These are phyloP conservation scores for Paraurostyla sp. DNA, from an alignment of 73 alveolate species.

Conservation along the genomic window DNA sequence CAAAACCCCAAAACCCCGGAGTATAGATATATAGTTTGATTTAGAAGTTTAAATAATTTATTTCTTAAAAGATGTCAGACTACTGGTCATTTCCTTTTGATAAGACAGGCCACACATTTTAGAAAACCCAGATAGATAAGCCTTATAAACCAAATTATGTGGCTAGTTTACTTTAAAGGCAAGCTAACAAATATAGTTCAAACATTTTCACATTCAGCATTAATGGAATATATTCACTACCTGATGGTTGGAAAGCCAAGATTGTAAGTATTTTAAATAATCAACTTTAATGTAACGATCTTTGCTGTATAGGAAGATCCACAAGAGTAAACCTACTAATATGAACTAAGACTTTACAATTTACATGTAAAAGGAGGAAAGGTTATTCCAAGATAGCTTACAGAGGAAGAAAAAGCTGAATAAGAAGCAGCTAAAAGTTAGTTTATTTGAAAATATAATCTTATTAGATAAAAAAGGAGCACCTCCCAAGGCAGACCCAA, in stretches of 20 bases:
- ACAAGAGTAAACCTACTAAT: slow-evolving; percentile 53
- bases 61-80: too few species aligned
- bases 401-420: slow-evolving; percentile 81
- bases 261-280: slow-evolving; percentile 14
- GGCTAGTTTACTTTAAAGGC: too few species aligned
- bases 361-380: slow-evolving; percentile 63
- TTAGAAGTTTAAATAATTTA: too few species aligned
- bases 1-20: too few species aligned
- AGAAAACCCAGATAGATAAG: too few species aligned
- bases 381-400: slow-evolving; percentile 67
- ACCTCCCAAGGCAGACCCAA: slow-evolving; percentile 64
- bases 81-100: too few species aligned
- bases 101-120: too few species aligned
- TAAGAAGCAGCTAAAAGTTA: slow-evolving; percentile 69
- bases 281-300: background rate
- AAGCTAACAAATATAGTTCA: too few species aligned
- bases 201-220: slow-evolving; percentile 46
- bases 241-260: slow-evolving; percentile 76
- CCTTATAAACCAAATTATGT: too few species aligned
- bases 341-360: slow-evolving; percentile 63
- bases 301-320: slow-evolving; percentile 67
- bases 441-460: too few species aligned
- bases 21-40: too few species aligned
- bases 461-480: slow-evolving; percentile 49
- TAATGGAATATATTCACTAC: slow-evolving; percentile 73